A percentile compares a stretch with the other conserved stretches of the same genome.
Evolutionary conservation across 1,284 basidiomycete genomes (phyloP).

Genomic region (Microbotryum scabiosae): DNA sequence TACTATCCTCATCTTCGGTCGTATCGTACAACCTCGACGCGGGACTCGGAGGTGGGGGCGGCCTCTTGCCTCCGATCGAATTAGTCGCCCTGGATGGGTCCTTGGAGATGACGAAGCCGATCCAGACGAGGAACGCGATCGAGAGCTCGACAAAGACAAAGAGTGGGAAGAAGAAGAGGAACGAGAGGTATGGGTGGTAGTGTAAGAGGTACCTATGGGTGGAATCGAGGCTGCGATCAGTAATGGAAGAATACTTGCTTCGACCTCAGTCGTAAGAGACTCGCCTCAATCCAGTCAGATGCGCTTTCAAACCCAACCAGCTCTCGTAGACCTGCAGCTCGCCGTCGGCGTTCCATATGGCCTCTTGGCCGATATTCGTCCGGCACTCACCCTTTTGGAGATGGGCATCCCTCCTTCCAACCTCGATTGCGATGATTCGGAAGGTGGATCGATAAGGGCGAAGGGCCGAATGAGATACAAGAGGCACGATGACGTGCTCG

Average conservation of each 20-base stretch:
- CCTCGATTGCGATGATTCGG: not conserved
- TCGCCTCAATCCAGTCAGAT: conserved; percentile 15
- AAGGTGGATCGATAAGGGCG: not conserved
- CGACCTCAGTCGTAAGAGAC: not conserved
- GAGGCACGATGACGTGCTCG: not conserved
- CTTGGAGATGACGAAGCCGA: not conserved
- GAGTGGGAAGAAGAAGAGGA: conserved; percentile 12
- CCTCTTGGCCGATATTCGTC: not conserved
- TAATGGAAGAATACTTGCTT: too few relatives aligned
- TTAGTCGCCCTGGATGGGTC: too few relatives aligned
- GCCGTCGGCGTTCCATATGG: not conserved
- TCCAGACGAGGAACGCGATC: conserved; percentile 13
- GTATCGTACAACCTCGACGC: too few relatives aligned
- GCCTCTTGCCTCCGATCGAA: too few relatives aligned
- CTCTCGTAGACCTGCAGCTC: conserved; percentile 23
- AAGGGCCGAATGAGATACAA: conserved; percentile 8
- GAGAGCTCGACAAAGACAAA: conserved; percentile 15
- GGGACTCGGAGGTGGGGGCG: too few relatives aligned
- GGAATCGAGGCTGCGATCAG: not conserved
- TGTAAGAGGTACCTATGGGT: conserved; percentile 16
- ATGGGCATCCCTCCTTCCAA: not conserved
- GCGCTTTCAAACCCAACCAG: conserved; percentile 9
- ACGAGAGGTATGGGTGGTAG: conserved; percentile 17
- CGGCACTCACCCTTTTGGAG: not conserved
- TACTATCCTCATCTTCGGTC: too few relatives aligned